Percentiles rank a stretch among this genome's conserved stretches.
Conservation (phyloP, 352 stramenopile genomes). For the Pythium rhizo-oryzae region DNA sequence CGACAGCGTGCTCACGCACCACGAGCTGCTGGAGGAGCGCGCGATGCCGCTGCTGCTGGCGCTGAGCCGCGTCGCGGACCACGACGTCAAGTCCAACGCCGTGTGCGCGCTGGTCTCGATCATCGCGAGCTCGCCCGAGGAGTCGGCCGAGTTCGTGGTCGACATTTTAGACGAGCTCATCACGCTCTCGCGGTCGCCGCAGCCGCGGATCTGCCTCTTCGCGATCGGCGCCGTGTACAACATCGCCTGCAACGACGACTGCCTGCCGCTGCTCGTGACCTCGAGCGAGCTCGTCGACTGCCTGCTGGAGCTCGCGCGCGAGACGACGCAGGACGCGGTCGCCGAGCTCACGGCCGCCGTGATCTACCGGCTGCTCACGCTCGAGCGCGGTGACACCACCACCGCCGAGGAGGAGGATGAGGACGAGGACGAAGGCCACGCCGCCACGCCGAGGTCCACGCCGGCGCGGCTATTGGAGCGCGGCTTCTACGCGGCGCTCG, state of each 20-base stretch:
- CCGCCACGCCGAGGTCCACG: neutral
- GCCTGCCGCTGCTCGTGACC: slow-evolving; percentile 48
- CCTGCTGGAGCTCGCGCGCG: slow-evolving; percentile 38
- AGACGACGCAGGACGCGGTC: slow-evolving; percentile 37
- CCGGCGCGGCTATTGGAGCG: slow-evolving; percentile 38
- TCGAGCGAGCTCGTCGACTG: slow-evolving; percentile 41
- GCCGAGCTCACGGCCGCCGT: slow-evolving; percentile 57
- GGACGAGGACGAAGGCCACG: too few species aligned
- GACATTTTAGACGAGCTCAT: slow-evolving; percentile 62
- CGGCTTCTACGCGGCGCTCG: slow-evolving; percentile 53
- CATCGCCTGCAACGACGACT: slow-evolving; percentile 72
- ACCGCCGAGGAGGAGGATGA: too few species aligned
- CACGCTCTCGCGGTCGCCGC: slow-evolving; percentile 37
- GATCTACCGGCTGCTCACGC: slow-evolving; percentile 51
- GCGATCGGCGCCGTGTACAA: slow-evolving; percentile 74
- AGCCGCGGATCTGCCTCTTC: slow-evolving; percentile 47
- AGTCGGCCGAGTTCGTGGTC: slow-evolving; percentile 50
- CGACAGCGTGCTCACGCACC: slow-evolving; percentile 71
- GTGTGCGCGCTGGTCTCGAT: slow-evolving; percentile 72
- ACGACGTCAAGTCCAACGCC: slow-evolving; percentile 62
- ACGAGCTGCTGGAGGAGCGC: slow-evolving; percentile 67
- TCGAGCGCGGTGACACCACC: slow-evolving; percentile 11
- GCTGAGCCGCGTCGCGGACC: slow-evolving; percentile 56
- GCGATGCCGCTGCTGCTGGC: slow-evolving; percentile 55
- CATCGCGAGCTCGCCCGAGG: slow-evolving; percentile 60